A percentile compares a stretch with the other conserved stretches of the same genome.
Conservation (phyloP, 495 filamentous ascomycete genomes). For the Terfezia claveryi region DNA sequence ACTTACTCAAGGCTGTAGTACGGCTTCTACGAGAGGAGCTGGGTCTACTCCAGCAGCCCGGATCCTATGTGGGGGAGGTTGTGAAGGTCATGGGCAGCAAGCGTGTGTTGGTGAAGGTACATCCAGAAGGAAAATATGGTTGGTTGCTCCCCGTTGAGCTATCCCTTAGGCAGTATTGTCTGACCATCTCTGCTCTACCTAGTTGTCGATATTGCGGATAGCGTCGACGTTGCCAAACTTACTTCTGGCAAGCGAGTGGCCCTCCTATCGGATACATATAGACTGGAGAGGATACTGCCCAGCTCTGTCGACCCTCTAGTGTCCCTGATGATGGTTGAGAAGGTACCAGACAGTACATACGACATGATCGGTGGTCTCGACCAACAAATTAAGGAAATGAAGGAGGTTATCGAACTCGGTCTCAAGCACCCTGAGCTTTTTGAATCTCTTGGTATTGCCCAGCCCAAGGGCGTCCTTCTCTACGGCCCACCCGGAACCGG, state of each 20-base stretch:
- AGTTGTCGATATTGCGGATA: conserved; percentile 95
- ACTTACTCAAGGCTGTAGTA: conserved; percentile 27
- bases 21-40: conserved; percentile 89
- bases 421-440: conserved; percentile 97
- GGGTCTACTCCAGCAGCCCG: conserved; percentile 85
- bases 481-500: conserved; percentile 95
- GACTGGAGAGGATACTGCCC: conserved; percentile 92
- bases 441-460: conserved; percentile 93
- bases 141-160: conserved; percentile 26
- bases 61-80: conserved; percentile 95
- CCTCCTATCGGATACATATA: conserved; percentile 86
- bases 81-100: conserved; percentile 99
- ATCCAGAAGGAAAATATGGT: conserved; percentile 99
- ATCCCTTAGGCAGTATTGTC: background rate
- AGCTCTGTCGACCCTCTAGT: conserved; percentile 80
- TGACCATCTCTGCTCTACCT: background rate
- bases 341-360: conserved; percentile 98
- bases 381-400: conserved; percentile 99
- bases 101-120: conserved; percentile 95
- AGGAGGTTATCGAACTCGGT: conserved; percentile 97
- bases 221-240: conserved; percentile 83
- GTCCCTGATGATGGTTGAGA: conserved; percentile 99
- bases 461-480: conserved; percentile 90
- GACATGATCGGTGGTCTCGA: conserved; percentile 99
- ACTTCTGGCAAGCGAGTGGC: conserved; percentile 95